These are phyloP conservation scores for Mediolabrus comicus DNA, from an alignment of 108 stramenopile genomes.

Conservation along the genomic window DNA sequence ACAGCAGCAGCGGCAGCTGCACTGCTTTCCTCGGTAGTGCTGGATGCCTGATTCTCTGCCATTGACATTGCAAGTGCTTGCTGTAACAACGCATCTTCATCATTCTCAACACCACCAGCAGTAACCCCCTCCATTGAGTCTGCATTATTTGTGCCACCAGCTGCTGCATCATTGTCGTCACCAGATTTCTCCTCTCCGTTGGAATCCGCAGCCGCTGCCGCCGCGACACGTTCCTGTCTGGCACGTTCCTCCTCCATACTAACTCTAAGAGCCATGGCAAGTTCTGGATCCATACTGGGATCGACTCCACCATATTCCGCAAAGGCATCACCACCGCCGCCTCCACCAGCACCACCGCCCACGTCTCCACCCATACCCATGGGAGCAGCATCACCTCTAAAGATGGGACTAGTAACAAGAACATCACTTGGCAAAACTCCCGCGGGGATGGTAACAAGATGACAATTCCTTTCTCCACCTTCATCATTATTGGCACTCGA, in stretches of 20 bases:
- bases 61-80: conserved; percentile 98
- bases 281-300: conserved; percentile 97
- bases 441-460: conserved; percentile 93
- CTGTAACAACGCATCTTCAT: conserved; percentile 91
- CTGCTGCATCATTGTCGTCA: conserved; percentile 41
- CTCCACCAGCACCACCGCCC: conserved; percentile 55
- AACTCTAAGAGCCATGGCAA: conserved; percentile 97
- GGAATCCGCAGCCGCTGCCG: conserved; percentile 52
- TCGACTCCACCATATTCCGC: conserved; percentile 94
- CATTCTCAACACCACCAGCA: conserved; percentile 50
- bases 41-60: conserved; percentile 75
- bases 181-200: conserved; percentile 14
- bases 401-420: conserved; percentile 83
- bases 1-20: conserved; percentile 32
- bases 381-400: conserved; percentile 72
- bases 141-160: conserved; percentile 43
- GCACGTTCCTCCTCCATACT: conserved; percentile 98
- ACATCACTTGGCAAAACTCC: conserved; percentile 95
- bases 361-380: conserved; percentile 55
- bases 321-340: conserved; percentile 68
- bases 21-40: conserved; percentile 17
- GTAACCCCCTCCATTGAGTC: conserved; percentile 23
- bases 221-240: conserved; percentile 58
- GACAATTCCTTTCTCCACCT: conserved; percentile 73
- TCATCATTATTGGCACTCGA: conserved; percentile 65